Conservation (phyloP, 2,329 filamentous ascomycete species). For the Venturiaceae sp. region DNA sequence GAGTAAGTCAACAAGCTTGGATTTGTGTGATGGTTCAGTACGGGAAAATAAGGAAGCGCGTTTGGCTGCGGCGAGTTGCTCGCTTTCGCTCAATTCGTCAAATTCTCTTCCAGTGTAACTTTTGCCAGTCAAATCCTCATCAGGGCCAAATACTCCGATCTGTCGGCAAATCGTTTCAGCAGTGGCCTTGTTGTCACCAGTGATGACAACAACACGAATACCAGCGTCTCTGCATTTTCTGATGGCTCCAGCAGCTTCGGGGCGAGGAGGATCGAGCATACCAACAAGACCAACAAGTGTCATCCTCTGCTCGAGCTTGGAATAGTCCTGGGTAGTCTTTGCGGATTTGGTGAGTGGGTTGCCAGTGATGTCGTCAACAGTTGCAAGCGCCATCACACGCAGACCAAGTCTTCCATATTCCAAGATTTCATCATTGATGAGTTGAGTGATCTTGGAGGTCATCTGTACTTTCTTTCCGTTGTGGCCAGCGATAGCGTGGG, state of each 20-base stretch:
- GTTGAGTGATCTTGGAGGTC: constrained; percentile 54
- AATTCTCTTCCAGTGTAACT: constrained; percentile 95
- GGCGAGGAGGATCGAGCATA: constrained; percentile 93
- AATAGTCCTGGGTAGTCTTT: constrained; percentile 75
- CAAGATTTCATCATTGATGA: constrained; percentile 70
- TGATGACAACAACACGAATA: constrained; percentile 96
- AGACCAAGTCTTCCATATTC: constrained; percentile 89
- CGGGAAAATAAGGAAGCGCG: constrained; percentile 88
- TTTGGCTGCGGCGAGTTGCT: constrained; percentile 78
- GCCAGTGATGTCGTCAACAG: constrained; percentile 62
- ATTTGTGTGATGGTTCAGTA: constrained; percentile 93
- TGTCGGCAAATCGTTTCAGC: constrained; percentile 96
- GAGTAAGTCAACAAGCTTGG: constrained; percentile 91
- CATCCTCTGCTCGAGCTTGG: constrained; percentile 83
- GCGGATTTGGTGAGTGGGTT: constrained; percentile 64
- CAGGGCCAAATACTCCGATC: constrained; percentile 80
- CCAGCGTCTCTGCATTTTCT: constrained; percentile 83
- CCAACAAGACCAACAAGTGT: constrained; percentile 88
- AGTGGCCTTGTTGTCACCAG: constrained; percentile 94
- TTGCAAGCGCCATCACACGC: constrained; percentile 88
- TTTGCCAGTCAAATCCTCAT: constrained; percentile 81
- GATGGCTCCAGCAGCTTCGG: constrained; percentile 81
- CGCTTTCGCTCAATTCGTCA: constrained; percentile 66
- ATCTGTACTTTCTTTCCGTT: constrained; percentile 70
- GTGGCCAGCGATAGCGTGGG: constrained; percentile 66